Base-by-base conservation (phyloP, 176 grass and related monocot species). In the Avena sativa region DNA sequence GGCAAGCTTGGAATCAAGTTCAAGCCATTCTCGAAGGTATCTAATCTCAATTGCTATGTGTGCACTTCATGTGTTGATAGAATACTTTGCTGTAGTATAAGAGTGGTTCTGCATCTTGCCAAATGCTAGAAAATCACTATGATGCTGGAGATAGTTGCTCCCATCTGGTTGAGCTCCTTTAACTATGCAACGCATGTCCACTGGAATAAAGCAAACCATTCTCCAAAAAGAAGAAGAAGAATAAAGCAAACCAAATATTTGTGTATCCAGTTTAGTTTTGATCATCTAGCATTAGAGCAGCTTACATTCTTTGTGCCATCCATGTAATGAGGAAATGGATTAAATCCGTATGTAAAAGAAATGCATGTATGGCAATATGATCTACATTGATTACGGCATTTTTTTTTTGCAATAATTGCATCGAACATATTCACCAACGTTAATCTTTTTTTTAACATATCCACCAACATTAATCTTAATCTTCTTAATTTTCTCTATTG, bases 1-100 rank as follows among this genome's bases (percentile, higher is more conserved):
- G 92, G 97, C 49, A 96, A 96, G 80, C 92, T 99, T 82, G 97
- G 92, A 51, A 73, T 94, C 66, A 96, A 99, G 82, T 96, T 99
- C 83, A 94, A 96, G 86, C 76, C 94, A 79, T 99, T 96, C 85
- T 98, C 97, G 4, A 98, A 98, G 97, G 97, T 98, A 94, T 74
- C 38, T 48, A 43, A 10, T 50, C 17, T 71, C 23, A 72, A 55
- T 1, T 44, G 71, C 86, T 30, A 12, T 81, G 2, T 82, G 32
- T 58, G 30, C 38, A 5, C 17, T 57, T 57, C 9, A 84, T 84
- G 28, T 80, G 12, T 68, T 79, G 8, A 68, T 20, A 84, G 21
- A 79, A 73, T 74, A 87, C 11, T 84, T 63, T 8, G 4, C 16
- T 76, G 17, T 63, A 50, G 49, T 19, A 65, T 74, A 26, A 46